Conservation (phyloP, 257 asterid species). For the Striga asiatica region DNA sequence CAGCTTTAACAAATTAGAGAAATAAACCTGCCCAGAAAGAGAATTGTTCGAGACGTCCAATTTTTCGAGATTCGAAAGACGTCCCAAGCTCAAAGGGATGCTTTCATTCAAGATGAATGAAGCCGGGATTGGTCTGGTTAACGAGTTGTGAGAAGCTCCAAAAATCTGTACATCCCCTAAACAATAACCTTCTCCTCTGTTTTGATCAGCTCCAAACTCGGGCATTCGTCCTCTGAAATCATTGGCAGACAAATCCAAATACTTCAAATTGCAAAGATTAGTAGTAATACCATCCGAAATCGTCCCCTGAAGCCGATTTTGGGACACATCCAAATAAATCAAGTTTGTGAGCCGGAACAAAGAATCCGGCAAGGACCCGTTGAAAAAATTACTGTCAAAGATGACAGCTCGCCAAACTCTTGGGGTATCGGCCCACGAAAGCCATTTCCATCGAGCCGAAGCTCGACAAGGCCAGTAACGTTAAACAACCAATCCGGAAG, state of each 20-base stretch:
- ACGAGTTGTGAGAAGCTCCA: constrained; percentile 7
- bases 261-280: constrained; percentile 17
- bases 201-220: not conserved
- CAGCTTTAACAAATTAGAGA: constrained; percentile 3
- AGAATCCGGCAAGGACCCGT: constrained; percentile 7
- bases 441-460: constrained; percentile 20
- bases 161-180: constrained; percentile 8
- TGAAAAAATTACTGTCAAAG: constrained; percentile 13
- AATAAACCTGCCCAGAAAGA: constrained; percentile 13
- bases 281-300: not conserved
- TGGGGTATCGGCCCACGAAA: constrained; percentile 11
- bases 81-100: constrained; percentile 17
- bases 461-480: constrained; percentile 9
- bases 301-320: not conserved
- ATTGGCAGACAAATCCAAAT: constrained; percentile 10
- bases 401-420: not conserved
- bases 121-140: constrained; percentile 4
- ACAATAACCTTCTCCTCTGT: too few relatives aligned
- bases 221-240: constrained; percentile 10
- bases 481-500: constrained; percentile 14
- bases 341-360: constrained; percentile 14
- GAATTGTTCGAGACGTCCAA: constrained; percentile 18
- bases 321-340: constrained; percentile 15
- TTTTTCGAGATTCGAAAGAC: constrained; percentile 9
- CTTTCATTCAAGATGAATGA: not conserved